Base-by-base conservation (phyloP, 805 yeast genomes). In the Lipomyces oligophaga region DNA sequence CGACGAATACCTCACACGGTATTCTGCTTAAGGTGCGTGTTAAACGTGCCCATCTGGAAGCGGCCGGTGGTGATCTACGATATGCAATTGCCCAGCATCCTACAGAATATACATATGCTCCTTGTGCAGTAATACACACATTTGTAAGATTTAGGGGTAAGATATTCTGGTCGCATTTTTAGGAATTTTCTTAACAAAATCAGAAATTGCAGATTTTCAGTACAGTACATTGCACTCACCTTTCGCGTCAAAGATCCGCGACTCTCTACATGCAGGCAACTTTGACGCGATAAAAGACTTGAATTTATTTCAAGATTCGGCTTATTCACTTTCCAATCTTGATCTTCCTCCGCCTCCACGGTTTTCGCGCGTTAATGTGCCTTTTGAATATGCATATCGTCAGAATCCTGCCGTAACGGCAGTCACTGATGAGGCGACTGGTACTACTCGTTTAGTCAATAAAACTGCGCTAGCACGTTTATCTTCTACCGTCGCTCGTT, bases 331-430 rank as follows among this genome's bases (percentile, higher is more conserved):
- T n/a, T 13, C 22, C 3, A 72, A 76, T 45, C 73, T 77, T 46
- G 81, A 83, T 49, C 60, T 89, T 13, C 83, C 94, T 1, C 96
- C 97, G 0, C 94, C 96, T 3, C 88, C 96, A 1, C 67, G 85
- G 42, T 84, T 87, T 54, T 81, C 95, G 0, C 78, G 83, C 34
- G 78, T 82, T 11, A 75, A 80, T 30, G 77, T 84, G 43, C 96
- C 97, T 2, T 83, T 78, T 58, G 77, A 79, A 55, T 90, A 87
- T 65, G 77, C 77, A 47, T 93, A 82, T 63, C 81, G 79, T 45
- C 84, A 84, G 53, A 89, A 85, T 57, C 81, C 89, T 1, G 65
- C 78, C 59, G 64, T 74, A 51, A 58, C 70, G 5, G 71, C 77
- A 32, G 73, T 76, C 30, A 76, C 79, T 16, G 77, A 79, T 55